Evolutionary conservation across 768 basidiomycete genomes (phyloP).

Genomic region (Coprinopsis strossmayeri): DNA sequence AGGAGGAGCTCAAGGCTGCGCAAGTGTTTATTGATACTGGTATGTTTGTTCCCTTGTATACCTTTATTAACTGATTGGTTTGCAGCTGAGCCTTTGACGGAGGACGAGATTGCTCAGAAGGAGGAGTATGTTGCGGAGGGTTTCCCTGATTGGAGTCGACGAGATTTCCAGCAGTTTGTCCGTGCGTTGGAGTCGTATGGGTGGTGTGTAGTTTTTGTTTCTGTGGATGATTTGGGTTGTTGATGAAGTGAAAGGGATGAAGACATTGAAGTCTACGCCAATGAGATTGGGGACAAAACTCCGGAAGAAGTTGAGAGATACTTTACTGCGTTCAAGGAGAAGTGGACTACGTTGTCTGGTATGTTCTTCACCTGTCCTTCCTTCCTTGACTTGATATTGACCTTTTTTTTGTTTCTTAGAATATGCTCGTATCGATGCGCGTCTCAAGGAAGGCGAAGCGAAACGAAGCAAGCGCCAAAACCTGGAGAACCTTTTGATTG

Average conservation of each 20-base stretch:
- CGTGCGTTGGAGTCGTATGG: conserved; percentile 63
- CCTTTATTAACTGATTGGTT: neutral
- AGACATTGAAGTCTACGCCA: conserved; percentile 60
- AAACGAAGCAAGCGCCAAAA: conserved; percentile 85
- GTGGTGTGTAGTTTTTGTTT: conserved; percentile 42
- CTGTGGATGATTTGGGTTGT: neutral
- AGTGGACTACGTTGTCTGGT: conserved; percentile 84
- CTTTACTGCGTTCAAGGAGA: conserved; percentile 79
- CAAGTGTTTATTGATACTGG: conserved; percentile 88
- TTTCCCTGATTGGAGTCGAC: conserved; percentile 87
- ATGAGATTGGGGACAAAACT: conserved; percentile 81
- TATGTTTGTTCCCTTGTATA: conserved; percentile 17
- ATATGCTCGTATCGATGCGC: conserved; percentile 71
- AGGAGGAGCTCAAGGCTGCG: conserved; percentile 70
- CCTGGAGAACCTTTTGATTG: conserved; percentile 67
- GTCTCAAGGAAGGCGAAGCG: conserved; percentile 83
- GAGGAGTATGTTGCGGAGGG: conserved; percentile 71
- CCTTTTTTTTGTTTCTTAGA: conserved; percentile 36
- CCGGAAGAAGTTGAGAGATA: conserved; percentile 74
- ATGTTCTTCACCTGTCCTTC: conserved; percentile 16
- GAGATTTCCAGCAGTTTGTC: conserved; percentile 91
- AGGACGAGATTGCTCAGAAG: conserved; percentile 80
- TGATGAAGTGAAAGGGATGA: conserved; percentile 42
- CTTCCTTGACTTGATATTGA: neutral
- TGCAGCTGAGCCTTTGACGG: conserved; percentile 82